A percentile compares a stretch with the other conserved stretches of the same genome.
Conservation (phyloP, 805 yeast genomes). For the Metschnikowia rubicola region DNA sequence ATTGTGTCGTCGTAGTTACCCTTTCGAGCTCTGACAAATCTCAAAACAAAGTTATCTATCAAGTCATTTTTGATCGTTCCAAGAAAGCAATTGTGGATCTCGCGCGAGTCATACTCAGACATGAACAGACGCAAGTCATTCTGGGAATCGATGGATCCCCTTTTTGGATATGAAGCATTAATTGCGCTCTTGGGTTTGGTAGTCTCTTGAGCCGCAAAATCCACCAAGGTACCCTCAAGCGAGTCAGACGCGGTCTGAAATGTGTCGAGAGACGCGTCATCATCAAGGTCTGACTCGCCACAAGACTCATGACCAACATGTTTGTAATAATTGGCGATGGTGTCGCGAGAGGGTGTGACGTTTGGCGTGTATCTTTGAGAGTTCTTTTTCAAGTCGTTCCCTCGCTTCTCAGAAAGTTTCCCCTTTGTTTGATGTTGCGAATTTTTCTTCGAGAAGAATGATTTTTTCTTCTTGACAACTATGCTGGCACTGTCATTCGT, state of each 20-base stretch:
- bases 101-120: constrained; percentile 49
- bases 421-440: constrained; percentile 12
- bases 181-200: background rate
- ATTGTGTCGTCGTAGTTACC: constrained; percentile 70
- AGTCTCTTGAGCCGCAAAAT: background rate
- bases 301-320: constrained; percentile 11
- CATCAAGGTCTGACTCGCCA: constrained; percentile 13
- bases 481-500: constrained; percentile 4
- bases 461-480: constrained; percentile 32
- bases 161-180: background rate
- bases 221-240: constrained; percentile 6
- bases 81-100: constrained; percentile 52
- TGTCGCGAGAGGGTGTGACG: constrained; percentile 20
- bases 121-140: constrained; percentile 17
- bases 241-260: constrained; percentile 19
- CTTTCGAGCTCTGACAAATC: constrained; percentile 84
- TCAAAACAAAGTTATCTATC: constrained; percentile 72
- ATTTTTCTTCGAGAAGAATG: constrained; percentile 21
- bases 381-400: constrained; percentile 26
- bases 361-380: constrained; percentile 24
- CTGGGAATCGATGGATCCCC: background rate
- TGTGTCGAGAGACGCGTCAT: constrained; percentile 27
- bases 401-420: constrained; percentile 23
- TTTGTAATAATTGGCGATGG: constrained; percentile 20
- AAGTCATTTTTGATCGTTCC: constrained; percentile 66